Percentiles rank a stretch among this genome's conserved stretches.
phyloP scores from a whole-genome alignment of 2,329 filamentous ascomycete genomes.

The Trichophyton mentagrophytes region DNA sequence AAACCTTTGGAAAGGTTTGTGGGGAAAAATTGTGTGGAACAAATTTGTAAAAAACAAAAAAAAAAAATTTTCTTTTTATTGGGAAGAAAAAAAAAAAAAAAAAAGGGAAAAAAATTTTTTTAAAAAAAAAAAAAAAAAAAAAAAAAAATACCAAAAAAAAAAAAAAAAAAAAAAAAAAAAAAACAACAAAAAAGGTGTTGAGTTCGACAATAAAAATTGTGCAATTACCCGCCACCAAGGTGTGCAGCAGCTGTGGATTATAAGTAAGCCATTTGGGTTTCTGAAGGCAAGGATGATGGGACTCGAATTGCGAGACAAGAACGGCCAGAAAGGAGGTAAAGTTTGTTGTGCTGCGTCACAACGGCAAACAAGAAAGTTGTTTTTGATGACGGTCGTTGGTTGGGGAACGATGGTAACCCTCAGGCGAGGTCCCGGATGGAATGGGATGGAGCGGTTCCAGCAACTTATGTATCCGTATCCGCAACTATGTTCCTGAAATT shows the following conservation, averaged over 20 bases:
- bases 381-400: not conserved
- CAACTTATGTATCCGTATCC: not conserved
- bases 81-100: no score
- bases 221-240: constrained; percentile 2
- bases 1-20: no score
- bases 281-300: constrained; percentile 3
- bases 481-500: constrained; percentile 4
- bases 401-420: not conserved
- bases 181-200: not conserved
- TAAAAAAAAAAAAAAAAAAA: no score
- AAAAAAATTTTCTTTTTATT: no score
- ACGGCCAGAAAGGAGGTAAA: constrained; percentile 1
- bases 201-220: not conserved
- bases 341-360: not conserved
- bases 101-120: no score
- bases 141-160: no score
- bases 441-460: constrained; percentile 1
- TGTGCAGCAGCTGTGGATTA: constrained; percentile 2
- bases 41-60: no score
- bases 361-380: not conserved
- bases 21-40: no score
- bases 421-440: not conserved
- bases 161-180: no score
- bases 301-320: constrained; percentile 1
- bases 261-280: constrained; percentile 3